Evolutionary conservation across 2,329 filamentous ascomycete genomes (phyloP).

Genomic region (Penicillium sp.): DNA sequence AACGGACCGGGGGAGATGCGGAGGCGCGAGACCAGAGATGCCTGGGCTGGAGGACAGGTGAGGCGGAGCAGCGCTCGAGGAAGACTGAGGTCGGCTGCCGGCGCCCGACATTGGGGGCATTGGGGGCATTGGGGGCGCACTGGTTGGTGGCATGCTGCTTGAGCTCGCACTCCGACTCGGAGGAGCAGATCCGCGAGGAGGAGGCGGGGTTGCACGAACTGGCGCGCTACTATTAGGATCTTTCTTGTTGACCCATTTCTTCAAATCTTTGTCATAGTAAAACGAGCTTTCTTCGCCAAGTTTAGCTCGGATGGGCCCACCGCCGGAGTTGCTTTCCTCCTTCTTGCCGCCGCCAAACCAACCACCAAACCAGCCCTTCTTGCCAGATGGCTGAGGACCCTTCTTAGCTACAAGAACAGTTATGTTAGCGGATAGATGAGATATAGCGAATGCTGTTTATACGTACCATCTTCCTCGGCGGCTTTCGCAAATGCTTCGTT

Average conservation of each 20-base stretch:
- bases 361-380: conserved; percentile 72
- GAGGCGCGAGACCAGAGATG: conserved; percentile 29
- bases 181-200: conserved; percentile 61
- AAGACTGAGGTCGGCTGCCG: conserved; percentile 36
- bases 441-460: not conserved
- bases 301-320: conserved; percentile 77
- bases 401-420: conserved; percentile 41
- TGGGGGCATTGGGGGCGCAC: conserved; percentile 23
- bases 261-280: conserved; percentile 91
- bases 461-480: conserved; percentile 65
- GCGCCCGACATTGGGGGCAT: conserved; percentile 16
- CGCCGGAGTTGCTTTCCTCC: conserved; percentile 46
- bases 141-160: conserved; percentile 51
- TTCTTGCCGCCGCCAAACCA: conserved; percentile 74
- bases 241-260: conserved; percentile 99
- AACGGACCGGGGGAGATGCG: conserved; percentile 38
- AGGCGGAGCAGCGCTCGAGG: conserved; percentile 29
- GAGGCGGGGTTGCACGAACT: conserved; percentile 70
- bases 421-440: conserved; percentile 43
- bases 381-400: conserved; percentile 30
- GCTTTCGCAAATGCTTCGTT: conserved; percentile 83
- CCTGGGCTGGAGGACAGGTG: conserved; percentile 34
- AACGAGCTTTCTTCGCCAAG: conserved; percentile 91
- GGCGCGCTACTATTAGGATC: conserved; percentile 62
- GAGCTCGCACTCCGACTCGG: conserved; percentile 55